Evolutionary conservation across 2,329 filamentous ascomycete species (phyloP).

Genomic region (Botryosphaeria agaves): DNA sequence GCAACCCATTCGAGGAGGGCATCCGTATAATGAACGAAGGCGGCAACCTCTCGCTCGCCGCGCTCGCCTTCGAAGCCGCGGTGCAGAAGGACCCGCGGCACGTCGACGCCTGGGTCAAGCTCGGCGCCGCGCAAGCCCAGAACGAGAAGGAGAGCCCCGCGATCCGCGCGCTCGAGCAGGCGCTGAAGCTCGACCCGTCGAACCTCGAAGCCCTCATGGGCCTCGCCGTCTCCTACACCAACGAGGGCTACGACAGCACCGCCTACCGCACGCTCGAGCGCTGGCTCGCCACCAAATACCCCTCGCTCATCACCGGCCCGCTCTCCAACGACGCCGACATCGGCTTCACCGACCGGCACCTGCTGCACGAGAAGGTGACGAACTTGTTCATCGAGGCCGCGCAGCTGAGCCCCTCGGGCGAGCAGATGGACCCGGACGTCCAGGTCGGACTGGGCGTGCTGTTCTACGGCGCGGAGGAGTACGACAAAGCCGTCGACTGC

Average conservation of each 20-base stretch:
- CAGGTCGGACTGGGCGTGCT: constrained; percentile 93
- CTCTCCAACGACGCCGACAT: constrained; percentile 64
- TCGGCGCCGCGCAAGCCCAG: constrained; percentile 86
- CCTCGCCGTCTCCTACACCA: constrained; percentile 90
- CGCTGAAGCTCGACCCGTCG: constrained; percentile 69
- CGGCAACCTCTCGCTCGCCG: constrained; percentile 83
- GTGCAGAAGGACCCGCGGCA: constrained; percentile 79
- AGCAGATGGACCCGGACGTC: constrained; percentile 95
- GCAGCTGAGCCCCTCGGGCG: constrained; percentile 76
- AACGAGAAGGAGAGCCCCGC: constrained; percentile 97
- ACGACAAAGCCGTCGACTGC: constrained; percentile 96
- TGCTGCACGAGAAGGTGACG: constrained; percentile 80
- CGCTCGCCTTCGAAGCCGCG: constrained; percentile 88
- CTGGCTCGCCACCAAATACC: constrained; percentile 94
- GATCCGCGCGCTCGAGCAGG: constrained; percentile 83
- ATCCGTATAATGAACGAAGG: constrained; percentile 85
- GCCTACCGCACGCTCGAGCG: constrained; percentile 92
- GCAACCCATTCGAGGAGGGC: constrained; percentile 82
- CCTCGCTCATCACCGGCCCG: constrained; percentile 56
- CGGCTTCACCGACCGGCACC: constrained; percentile 83
- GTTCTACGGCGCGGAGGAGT: constrained; percentile 95
- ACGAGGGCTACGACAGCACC: constrained; percentile 94
- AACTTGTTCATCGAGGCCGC: constrained; percentile 83
- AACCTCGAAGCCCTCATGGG: constrained; percentile 89
- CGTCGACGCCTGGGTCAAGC: constrained; percentile 81